Conservation (phyloP, 768 basidiomycete genomes). For the Cystobasidium tubakii region DNA sequence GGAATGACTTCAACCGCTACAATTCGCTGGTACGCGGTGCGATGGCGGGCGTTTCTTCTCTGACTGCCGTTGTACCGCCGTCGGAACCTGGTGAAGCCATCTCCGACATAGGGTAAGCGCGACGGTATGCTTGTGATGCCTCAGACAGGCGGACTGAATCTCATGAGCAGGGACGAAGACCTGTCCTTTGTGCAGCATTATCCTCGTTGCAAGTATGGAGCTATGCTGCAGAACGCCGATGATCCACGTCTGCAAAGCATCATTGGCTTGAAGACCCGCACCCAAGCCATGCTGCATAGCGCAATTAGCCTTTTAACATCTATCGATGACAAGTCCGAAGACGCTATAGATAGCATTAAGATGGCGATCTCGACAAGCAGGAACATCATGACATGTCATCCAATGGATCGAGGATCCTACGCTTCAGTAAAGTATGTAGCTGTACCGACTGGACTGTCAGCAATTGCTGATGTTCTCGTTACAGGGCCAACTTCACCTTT, state of each 20-base stretch:
- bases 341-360: constrained; percentile 66
- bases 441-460: constrained; percentile 44
- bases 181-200: constrained; percentile 70
- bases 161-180: constrained; percentile 58
- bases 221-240: constrained; percentile 62
- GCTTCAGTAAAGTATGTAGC: constrained; percentile 39
- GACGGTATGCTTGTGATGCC: background rate
- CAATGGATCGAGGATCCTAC: constrained; percentile 41
- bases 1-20: constrained; percentile 74
- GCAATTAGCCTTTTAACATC: constrained; percentile 70
- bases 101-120: constrained; percentile 64
- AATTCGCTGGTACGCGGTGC: constrained; percentile 68
- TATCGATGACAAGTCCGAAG: constrained; percentile 53
- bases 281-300: constrained; percentile 64
- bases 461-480: constrained; percentile 38
- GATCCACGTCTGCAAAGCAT: constrained; percentile 66
- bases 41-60: constrained; percentile 66
- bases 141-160: background rate
- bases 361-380: constrained; percentile 66
- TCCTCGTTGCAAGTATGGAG: constrained; percentile 61
- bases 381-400: constrained; percentile 59
- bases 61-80: constrained; percentile 57
- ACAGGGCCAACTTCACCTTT: constrained; percentile 25
- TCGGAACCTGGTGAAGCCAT: constrained; percentile 56
- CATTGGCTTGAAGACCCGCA: constrained; percentile 57